Evolutionary conservation across 2,329 filamentous ascomycete genomes (phyloP), one percentile per base, ranked within the genome.

Genomic region (Mollisiaceae sp.): DNA sequence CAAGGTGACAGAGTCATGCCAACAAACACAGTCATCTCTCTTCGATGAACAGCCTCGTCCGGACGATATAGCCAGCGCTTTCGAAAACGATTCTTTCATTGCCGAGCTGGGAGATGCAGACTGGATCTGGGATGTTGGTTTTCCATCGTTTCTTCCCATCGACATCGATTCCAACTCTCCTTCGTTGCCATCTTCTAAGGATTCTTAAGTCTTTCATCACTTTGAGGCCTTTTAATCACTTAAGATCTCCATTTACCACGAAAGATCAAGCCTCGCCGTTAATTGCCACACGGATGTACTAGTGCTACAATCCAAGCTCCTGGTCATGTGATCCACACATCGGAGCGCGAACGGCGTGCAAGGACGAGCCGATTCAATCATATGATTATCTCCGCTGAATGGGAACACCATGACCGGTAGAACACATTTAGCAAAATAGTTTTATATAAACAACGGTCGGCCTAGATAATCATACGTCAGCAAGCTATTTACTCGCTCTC

Each of bases 91-190:
- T 47, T 18, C 20, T 47, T 47, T 47, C 43, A 47, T n/a, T 3
- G 12, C 2, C 8, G 43, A 22, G 20, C 15, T 47, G 43, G 15
- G 3, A 4, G 50, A 55, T 14, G 6, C 50, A 2, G 50, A 32
- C 24, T 55, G 50, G 50, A 55, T 55, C 8, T 55, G 50, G 50
- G 50, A 55, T 12, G 32, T 18, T 55, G 20, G 50, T 15, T 55
- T 32, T 32, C 50, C 47, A 4, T 18, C 47, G 14, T 52, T 52
- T 22, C 3, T 52, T 22, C 47, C 47, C 47, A 22, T 52, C 14
- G 47, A 52, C 24, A 22, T 52, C 5, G 47, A 52, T 52, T 52
- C n/a, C 47, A 52, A 27, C 47, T 22, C 47, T 52, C 47, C 20
- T 22, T 6, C 47, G n/a, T 27, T n/a, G 2, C 47, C 47, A 14